These are phyloP conservation scores for Pythium sp. DNA, from an alignment of 352 stramenopile species.

Conservation along the genomic window DNA sequence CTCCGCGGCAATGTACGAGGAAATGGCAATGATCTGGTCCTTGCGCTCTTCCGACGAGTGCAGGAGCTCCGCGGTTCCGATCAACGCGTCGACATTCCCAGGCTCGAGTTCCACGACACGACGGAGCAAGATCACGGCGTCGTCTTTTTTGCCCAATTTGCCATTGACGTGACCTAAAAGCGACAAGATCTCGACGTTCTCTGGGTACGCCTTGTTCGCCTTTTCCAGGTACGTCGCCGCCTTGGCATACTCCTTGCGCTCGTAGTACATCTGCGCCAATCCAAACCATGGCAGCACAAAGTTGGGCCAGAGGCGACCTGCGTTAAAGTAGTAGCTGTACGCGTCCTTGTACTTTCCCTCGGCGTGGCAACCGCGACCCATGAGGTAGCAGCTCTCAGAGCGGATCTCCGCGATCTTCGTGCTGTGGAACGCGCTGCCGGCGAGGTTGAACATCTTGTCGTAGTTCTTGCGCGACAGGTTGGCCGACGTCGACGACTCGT, in stretches of 20 bases:
- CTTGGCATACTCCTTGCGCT: slow-evolving; percentile 84
- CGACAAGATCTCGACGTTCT: slow-evolving; percentile 85
- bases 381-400: slow-evolving; percentile 96
- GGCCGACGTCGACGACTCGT: slow-evolving; percentile 57
- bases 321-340: slow-evolving; percentile 96
- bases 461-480: slow-evolving; percentile 87
- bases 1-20: slow-evolving; percentile 86
- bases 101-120: slow-evolving; percentile 84
- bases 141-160: slow-evolving; percentile 78
- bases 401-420: slow-evolving; percentile 91
- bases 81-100: slow-evolving; percentile 81
- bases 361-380: slow-evolving; percentile 94
- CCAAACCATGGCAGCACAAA: slow-evolving; percentile 87
- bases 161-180: slow-evolving; percentile 81
- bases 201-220: slow-evolving; percentile 85
- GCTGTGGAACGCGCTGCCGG: slow-evolving; percentile 85
- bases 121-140: slow-evolving; percentile 75
- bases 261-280: slow-evolving; percentile 88
- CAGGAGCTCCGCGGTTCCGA: slow-evolving; percentile 79
- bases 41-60: slow-evolving; percentile 78
- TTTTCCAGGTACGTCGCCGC: slow-evolving; percentile 85
- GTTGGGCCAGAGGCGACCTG: slow-evolving; percentile 83
- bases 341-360: slow-evolving; percentile 94
- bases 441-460: slow-evolving; percentile 89
- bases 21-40: slow-evolving; percentile 87